phyloP scores from a whole-genome alignment of 2,329 filamentous ascomycete species.

The Colletotrichum liaoningense region DNA sequence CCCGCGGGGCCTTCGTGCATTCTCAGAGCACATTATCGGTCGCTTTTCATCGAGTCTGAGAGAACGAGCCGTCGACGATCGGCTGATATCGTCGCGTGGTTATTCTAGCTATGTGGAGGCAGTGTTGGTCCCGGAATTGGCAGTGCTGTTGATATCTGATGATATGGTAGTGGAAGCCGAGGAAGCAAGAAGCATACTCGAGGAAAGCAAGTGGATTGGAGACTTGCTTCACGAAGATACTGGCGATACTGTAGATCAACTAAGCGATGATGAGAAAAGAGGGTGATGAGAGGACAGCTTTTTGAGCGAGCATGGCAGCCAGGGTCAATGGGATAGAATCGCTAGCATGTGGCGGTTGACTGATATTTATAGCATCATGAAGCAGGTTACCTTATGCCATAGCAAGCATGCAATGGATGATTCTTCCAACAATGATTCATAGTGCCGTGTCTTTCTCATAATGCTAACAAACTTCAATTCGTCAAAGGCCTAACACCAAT shows the following conservation, averaged over 20 bases:
- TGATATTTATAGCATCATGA: neutral
- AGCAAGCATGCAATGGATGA: neutral
- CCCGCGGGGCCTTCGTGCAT: conserved; percentile 74
- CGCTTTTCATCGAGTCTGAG: conserved; percentile 71
- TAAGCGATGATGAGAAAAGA: conserved; percentile 21
- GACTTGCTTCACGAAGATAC: conserved; percentile 75
- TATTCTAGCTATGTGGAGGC: conserved; percentile 77
- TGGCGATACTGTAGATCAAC: conserved; percentile 45
- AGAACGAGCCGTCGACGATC: conserved; percentile 71
- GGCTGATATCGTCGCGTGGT: conserved; percentile 74
- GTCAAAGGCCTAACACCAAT: neutral
- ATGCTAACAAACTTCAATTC: neutral
- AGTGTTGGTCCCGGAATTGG: conserved; percentile 81
- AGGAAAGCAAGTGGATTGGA: conserved; percentile 75
- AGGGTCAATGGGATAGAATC: neutral
- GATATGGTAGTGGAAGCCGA: conserved; percentile 60
- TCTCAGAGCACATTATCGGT: conserved; percentile 76
- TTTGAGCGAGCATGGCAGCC: neutral
- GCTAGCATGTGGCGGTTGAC: neutral
- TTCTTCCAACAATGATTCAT: neutral
- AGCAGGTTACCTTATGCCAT: neutral
- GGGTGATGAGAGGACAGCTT: conserved; percentile 5
- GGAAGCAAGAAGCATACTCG: conserved; percentile 66
- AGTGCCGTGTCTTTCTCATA: neutral
- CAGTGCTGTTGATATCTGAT: conserved; percentile 65